Percentiles rank a stretch among this genome's conserved stretches.
Conservation (phyloP, 805 yeast species). For the Diddensiella santjacobensis region DNA sequence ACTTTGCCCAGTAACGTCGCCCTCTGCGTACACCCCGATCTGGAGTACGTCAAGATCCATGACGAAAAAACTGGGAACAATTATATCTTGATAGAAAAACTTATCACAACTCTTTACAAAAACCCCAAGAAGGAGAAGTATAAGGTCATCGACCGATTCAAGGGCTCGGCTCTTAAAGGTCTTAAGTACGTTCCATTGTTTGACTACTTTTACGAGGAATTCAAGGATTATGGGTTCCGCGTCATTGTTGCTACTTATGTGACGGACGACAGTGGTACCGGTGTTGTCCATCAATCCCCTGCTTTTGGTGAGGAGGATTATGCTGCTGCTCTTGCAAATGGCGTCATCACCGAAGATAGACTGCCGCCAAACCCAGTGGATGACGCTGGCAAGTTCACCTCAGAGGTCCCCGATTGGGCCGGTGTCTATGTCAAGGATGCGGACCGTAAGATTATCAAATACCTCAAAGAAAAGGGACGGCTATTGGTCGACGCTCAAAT, state of each 20-base stretch:
- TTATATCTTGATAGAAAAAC: slow-evolving; percentile 79
- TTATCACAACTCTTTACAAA: slow-evolving; percentile 82
- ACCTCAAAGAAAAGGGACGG: slow-evolving; percentile 72
- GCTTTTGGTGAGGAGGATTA: slow-evolving; percentile 99
- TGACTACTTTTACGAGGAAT: slow-evolving; percentile 72
- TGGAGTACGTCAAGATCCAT: slow-evolving; percentile 86
- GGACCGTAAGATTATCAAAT: slow-evolving; percentile 83
- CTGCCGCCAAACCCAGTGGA: slow-evolving; percentile 93
- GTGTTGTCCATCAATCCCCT: slow-evolving; percentile 98
- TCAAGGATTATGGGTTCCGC: slow-evolving; percentile 69
- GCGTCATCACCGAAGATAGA: slow-evolving; percentile 64
- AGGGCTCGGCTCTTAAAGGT: slow-evolving; percentile 79
- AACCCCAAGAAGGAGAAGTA: slow-evolving; percentile 89
- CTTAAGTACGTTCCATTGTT: slow-evolving; percentile 78
- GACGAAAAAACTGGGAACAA: slow-evolving; percentile 82
- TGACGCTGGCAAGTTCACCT: slow-evolving; percentile 82
- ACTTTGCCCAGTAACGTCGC: slow-evolving; percentile 93
- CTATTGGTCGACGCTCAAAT: slow-evolving; percentile 75
- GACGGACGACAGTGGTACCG: slow-evolving; percentile 94
- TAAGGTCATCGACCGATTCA: slow-evolving; percentile 73
- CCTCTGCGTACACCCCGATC: slow-evolving; percentile 83
- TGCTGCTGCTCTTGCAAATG: slow-evolving; percentile 69
- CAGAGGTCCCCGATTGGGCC: slow-evolving; percentile 65
- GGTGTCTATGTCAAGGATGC: slow-evolving; percentile 95
- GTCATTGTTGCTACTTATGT: slow-evolving; percentile 84